A percentile compares a stretch with the other conserved stretches of the same genome.
Evolutionary conservation across 345 rosid genomes (phyloP).

Genomic region (Lumnitzera littorea): DNA sequence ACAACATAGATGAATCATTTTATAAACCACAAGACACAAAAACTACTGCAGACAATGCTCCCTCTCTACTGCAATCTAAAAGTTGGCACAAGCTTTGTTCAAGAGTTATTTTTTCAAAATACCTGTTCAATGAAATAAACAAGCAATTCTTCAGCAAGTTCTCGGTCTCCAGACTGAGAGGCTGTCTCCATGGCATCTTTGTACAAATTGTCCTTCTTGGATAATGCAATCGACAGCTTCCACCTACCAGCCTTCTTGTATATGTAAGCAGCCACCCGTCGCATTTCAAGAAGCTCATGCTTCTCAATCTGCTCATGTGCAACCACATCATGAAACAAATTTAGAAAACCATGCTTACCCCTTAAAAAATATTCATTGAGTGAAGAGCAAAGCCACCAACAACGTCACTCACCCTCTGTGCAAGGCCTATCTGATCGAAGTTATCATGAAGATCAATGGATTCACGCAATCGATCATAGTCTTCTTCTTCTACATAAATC

Average conservation of each 20-base stretch:
- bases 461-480: slow-evolving; percentile 41
- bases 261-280: slow-evolving; percentile 99
- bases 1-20: no score
- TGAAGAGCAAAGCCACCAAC: not conserved
- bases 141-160: slow-evolving; percentile 92
- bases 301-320: slow-evolving; percentile 69
- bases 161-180: slow-evolving; percentile 95
- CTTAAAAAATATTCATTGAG: not conserved
- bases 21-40: no score
- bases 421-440: slow-evolving; percentile 50
- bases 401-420: slow-evolving; percentile 31
- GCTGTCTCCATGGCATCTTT: slow-evolving; percentile 99
- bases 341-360: slow-evolving; percentile 1
- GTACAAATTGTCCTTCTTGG: slow-evolving; percentile 87
- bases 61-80: no score
- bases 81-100: no score
- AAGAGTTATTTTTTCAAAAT: not conserved
- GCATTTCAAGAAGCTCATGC: slow-evolving; percentile 97
- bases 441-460: slow-evolving; percentile 51
- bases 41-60: no score
- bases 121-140: slow-evolving; percentile 96
- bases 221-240: slow-evolving; percentile 96
- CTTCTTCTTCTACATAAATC: slow-evolving; percentile 49
- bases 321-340: slow-evolving; percentile 3
- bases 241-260: slow-evolving; percentile 98